These are phyloP conservation scores for Mycosarcoma maydis DNA, from an alignment of 1,284 basidiomycete species.

Conservation along the genomic window DNA sequence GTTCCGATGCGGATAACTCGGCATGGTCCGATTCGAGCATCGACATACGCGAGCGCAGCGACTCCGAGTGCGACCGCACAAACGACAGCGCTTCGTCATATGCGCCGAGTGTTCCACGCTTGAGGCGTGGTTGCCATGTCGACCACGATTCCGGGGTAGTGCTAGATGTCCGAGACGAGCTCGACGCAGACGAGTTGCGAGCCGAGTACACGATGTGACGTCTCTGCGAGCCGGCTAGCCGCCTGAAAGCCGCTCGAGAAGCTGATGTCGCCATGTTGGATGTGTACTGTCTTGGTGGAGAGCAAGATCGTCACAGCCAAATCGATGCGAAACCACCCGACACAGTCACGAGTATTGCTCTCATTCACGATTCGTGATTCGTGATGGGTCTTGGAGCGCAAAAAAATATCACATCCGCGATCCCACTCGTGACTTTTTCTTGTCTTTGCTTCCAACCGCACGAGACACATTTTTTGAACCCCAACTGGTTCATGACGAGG, in stretches of 20 bases:
- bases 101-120: constrained; percentile 76
- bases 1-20: constrained; percentile 8
- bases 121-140: constrained; percentile 70
- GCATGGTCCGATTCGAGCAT: constrained; percentile 70
- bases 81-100: constrained; percentile 82
- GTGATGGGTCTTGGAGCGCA: too few species aligned
- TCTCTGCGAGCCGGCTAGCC: neutral
- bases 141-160: too few species aligned
- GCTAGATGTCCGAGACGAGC: constrained; percentile 4
- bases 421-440: neutral
- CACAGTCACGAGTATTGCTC: neutral
- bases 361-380: too few species aligned
- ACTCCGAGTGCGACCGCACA: constrained; percentile 70
- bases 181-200: constrained; percentile 13
- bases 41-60: too few species aligned
- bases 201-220: constrained; percentile 9
- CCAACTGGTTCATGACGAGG: too few species aligned
- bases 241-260: constrained; percentile 4
- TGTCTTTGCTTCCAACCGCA: constrained; percentile 38
- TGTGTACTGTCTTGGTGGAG: neutral
- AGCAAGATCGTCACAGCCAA: neutral
- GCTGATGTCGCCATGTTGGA: constrained; percentile 15
- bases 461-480: constrained; percentile 7
- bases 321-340: too few species aligned
- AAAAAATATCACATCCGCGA: neutral